phyloP scores from a whole-genome alignment of 2,329 filamentous ascomycete genomes.

The Beauveria bassiana region DNA sequence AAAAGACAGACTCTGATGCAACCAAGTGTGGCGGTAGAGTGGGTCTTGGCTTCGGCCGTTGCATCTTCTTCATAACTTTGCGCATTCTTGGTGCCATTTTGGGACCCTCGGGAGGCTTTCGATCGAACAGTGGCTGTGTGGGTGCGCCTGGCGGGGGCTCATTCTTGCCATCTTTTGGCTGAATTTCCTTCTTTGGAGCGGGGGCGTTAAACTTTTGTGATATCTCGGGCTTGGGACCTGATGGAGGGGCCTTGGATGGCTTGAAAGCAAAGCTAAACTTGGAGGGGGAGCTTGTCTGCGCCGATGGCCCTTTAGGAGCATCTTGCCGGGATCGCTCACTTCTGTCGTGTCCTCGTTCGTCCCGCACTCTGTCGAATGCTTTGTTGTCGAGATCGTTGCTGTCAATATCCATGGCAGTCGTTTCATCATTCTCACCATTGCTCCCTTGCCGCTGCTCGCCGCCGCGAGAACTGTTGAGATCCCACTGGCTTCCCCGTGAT shows the following conservation, averaged over 20 bases:
- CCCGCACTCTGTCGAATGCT: background rate
- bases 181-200: constrained; percentile 37
- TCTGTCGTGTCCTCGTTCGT: constrained; percentile 14
- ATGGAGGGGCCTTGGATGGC: constrained; percentile 49
- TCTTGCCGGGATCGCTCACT: constrained; percentile 1
- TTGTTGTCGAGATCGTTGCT: constrained; percentile 46
- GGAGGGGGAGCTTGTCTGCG: constrained; percentile 34
- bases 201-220: constrained; percentile 62
- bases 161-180: constrained; percentile 27
- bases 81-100: constrained; percentile 44
- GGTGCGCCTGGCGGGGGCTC: constrained; percentile 43
- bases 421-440: constrained; percentile 35
- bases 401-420: constrained; percentile 56
- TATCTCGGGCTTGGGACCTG: constrained; percentile 56
- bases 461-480: constrained; percentile 27
- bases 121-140: constrained; percentile 40
- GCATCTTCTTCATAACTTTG: constrained; percentile 60
- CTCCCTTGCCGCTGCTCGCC: background rate
- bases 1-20: constrained; percentile 83
- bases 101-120: constrained; percentile 26
- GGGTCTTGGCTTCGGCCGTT: constrained; percentile 63
- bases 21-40: constrained; percentile 64
- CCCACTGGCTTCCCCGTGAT: constrained; percentile 67
- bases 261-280: constrained; percentile 96
- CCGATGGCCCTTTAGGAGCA: constrained; percentile 36